phyloP scores from a whole-genome alignment of 2,329 filamentous ascomycete genomes.

The Diaporthe longicolla region DNA sequence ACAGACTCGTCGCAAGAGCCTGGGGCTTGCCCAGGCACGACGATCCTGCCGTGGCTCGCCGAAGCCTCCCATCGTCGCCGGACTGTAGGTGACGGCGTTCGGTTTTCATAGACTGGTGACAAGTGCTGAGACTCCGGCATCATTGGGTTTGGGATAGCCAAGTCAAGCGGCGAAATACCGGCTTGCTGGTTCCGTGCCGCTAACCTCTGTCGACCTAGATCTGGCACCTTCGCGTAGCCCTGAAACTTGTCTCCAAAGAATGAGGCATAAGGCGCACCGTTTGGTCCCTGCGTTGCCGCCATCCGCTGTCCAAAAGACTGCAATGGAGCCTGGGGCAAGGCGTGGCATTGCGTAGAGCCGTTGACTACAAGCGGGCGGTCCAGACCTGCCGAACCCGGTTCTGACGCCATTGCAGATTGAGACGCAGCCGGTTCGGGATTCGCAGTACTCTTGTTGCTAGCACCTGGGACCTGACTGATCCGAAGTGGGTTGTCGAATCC shows the following conservation, averaged over 20 bases:
- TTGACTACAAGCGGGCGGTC: constrained; percentile 68
- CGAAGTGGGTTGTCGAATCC: constrained; percentile 56
- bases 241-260: constrained; percentile 49
- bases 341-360: constrained; percentile 53
- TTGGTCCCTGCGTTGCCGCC: constrained; percentile 46
- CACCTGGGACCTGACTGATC: constrained; percentile 52
- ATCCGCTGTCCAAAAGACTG: constrained; percentile 52
- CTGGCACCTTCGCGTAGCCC: constrained; percentile 50
- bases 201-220: constrained; percentile 54
- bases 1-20: constrained; percentile 41
- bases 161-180: constrained; percentile 69
- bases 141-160: constrained; percentile 63
- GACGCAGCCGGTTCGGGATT: constrained; percentile 45
- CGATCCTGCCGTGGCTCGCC: constrained; percentile 42
- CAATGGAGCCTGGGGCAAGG: constrained; percentile 39
- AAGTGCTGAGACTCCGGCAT: constrained; percentile 67
- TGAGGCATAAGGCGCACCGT: constrained; percentile 45
- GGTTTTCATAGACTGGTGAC: constrained; percentile 81
- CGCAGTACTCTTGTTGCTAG: constrained; percentile 40
- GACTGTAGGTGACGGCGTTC: constrained; percentile 78
- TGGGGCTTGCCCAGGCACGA: constrained; percentile 37
- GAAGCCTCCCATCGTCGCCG: constrained; percentile 66
- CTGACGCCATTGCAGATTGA: constrained; percentile 45
- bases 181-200: constrained; percentile 61
- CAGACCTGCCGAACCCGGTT: constrained; percentile 49